phyloP scores from a whole-genome alignment of 441 rosid species.

The Corymbia citriodora region DNA sequence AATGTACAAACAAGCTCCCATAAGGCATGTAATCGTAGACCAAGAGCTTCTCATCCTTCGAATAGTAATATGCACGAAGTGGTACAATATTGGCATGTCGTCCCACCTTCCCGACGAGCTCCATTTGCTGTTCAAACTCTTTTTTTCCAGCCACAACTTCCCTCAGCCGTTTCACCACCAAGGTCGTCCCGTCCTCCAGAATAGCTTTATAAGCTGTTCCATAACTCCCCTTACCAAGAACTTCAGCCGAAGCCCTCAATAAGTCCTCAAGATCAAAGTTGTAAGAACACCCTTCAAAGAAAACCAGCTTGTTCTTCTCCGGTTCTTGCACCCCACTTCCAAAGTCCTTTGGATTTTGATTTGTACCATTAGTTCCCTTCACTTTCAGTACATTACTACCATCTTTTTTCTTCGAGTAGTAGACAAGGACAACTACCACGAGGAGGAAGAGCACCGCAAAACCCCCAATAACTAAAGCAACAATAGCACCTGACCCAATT shows the following conservation, averaged over 20 bases:
- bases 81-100: slow-evolving; percentile 58
- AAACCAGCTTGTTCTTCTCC: slow-evolving; percentile 69
- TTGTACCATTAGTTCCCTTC: slow-evolving; percentile 45
- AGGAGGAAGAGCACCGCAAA: slow-evolving; percentile 32
- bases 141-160: slow-evolving; percentile 69
- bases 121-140: slow-evolving; percentile 81
- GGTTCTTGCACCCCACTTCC: slow-evolving; percentile 96
- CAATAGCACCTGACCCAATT: slow-evolving; percentile 34
- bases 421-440: slow-evolving; percentile 28
- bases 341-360: slow-evolving; percentile 79
- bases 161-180: slow-evolving; percentile 68
- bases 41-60: slow-evolving; percentile 70
- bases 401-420: slow-evolving; percentile 47
- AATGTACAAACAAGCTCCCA: slow-evolving; percentile 51
- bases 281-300: slow-evolving; percentile 66
- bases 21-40: slow-evolving; percentile 50
- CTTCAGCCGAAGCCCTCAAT: slow-evolving; percentile 76
- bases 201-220: slow-evolving; percentile 77
- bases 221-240: slow-evolving; percentile 70
- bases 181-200: slow-evolving; percentile 60
- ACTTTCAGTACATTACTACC: slow-evolving; percentile 34
- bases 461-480: slow-evolving; percentile 55
- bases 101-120: slow-evolving; percentile 47
- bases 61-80: slow-evolving; percentile 67
- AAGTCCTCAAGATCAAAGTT: slow-evolving; percentile 74